phyloP scores from a whole-genome alignment of 108 stramenopile genomes.

The Fragilaria crotonensis region DNA sequence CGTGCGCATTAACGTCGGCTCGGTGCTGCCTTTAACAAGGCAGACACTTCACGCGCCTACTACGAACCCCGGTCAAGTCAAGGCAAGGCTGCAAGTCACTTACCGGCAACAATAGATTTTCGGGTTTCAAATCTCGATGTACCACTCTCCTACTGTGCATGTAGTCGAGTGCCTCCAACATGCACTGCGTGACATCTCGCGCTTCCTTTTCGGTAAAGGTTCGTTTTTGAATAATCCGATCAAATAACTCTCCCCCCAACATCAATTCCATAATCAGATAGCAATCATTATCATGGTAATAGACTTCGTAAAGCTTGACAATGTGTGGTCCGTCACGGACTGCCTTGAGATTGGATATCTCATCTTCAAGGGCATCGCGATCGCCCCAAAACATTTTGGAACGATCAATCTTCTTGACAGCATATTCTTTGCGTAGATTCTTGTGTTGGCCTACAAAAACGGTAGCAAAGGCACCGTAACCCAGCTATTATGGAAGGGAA shows the following conservation, averaged over 20 bases:
- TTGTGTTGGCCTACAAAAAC: slow-evolving; percentile 66
- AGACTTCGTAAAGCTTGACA: slow-evolving; percentile 74
- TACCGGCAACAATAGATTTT: slow-evolving; percentile 47
- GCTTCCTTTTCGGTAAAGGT: slow-evolving; percentile 74
- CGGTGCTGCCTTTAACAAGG: too few relatives aligned
- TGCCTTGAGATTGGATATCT: slow-evolving; percentile 46
- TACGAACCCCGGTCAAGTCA: too few relatives aligned
- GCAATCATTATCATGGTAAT: slow-evolving; percentile 48
- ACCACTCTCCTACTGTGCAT: slow-evolving; percentile 74
- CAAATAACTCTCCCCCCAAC: slow-evolving; percentile 92
- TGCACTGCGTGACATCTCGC: slow-evolving; percentile 36
- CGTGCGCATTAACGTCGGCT: too few relatives aligned
- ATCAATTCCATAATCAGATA: slow-evolving; percentile 76
- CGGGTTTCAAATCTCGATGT: slow-evolving; percentile 67
- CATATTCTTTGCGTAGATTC: slow-evolving; percentile 37
- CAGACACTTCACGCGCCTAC: too few relatives aligned
- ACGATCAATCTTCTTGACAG: slow-evolving; percentile 68
- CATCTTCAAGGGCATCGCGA: slow-evolving; percentile 54
- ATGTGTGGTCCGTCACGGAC: slow-evolving; percentile 73
- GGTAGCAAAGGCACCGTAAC: slow-evolving; percentile 71
- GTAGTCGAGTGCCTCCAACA: slow-evolving; percentile 73
- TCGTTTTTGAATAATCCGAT: slow-evolving; percentile 80
- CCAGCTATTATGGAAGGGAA: slow-evolving; percentile 25
- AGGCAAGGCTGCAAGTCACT: too few relatives aligned
- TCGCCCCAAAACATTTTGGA: slow-evolving; percentile 61